These are phyloP conservation scores for Syzygium malaccense DNA, from an alignment of 441 rosid genomes.

Conservation along the genomic window DNA sequence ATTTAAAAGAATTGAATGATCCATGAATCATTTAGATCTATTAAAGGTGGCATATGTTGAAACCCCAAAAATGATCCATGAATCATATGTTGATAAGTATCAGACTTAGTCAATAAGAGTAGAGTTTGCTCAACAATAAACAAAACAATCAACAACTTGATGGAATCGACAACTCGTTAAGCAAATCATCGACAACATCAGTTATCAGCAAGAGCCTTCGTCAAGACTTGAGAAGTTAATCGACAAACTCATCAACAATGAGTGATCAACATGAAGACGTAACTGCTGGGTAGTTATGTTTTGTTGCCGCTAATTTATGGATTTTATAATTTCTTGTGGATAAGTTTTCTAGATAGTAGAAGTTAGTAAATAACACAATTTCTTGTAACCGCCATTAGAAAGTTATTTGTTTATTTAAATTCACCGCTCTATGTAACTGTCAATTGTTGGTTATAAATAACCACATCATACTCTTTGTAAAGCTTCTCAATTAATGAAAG, in stretches of 20 bases:
- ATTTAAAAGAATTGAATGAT: too few species aligned
- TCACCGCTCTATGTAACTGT: background rate
- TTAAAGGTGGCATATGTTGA: too few species aligned
- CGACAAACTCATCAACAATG: background rate
- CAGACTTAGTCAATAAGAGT: background rate
- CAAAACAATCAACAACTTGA: background rate
- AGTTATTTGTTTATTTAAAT: background rate
- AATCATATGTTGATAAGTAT: too few species aligned
- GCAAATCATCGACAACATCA: background rate
- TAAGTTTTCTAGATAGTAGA: background rate
- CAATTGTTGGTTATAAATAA: too few species aligned
- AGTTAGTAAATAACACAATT: background rate
- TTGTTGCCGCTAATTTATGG: background rate
- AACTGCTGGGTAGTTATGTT: background rate
- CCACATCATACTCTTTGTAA: too few species aligned
- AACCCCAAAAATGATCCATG: too few species aligned
- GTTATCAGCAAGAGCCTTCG: background rate
- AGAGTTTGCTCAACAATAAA: background rate
- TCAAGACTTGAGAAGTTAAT: background rate
- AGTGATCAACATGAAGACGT: background rate
- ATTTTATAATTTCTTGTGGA: background rate
- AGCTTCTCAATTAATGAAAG: too few species aligned
- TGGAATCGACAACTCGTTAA: background rate
- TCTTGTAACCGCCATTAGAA: background rate
- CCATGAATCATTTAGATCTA: too few species aligned